phyloP scores from a whole-genome alignment of 306 rosid genomes.

The Sphenostylis stenocarpa region DNA sequence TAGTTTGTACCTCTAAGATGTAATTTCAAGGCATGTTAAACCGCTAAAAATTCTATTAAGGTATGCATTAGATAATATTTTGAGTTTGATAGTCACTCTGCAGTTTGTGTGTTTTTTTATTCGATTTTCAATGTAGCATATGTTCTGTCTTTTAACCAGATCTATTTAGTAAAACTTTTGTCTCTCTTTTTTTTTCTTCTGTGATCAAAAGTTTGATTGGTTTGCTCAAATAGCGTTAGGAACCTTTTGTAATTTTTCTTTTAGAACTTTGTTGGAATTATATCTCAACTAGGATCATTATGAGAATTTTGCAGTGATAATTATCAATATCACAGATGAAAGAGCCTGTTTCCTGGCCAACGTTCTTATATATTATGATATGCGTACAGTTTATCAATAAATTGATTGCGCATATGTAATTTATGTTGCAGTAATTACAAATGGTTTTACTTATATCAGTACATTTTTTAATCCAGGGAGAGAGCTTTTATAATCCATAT shows the following conservation, averaged over 20 bases:
- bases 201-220: constrained; percentile 11
- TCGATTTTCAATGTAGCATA: not conserved
- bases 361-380: too few relatives aligned
- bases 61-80: constrained; percentile 14
- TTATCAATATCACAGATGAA: not conserved
- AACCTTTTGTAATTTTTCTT: not conserved
- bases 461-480: constrained; percentile 55
- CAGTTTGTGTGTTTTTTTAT: not conserved
- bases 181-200: not conserved
- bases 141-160: constrained; percentile 13
- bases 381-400: too few relatives aligned
- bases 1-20: not conserved
- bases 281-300: not conserved
- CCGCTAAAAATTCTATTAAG: not conserved
- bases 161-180: not conserved
- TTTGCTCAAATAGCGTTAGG: constrained; percentile 7
- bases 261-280: constrained; percentile 7
- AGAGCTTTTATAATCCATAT: constrained; percentile 75
- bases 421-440: too few relatives aligned
- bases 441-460: too few relatives aligned
- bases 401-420: too few relatives aligned
- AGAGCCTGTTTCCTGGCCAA: not conserved
- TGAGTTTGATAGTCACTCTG: constrained; percentile 4
- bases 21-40: not conserved
- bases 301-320: not conserved